A percentile compares a stretch with the other conserved stretches of the same genome.
phyloP scores from a whole-genome alignment of 2,329 filamentous ascomycete genomes.

The Beauveria sp. region DNA sequence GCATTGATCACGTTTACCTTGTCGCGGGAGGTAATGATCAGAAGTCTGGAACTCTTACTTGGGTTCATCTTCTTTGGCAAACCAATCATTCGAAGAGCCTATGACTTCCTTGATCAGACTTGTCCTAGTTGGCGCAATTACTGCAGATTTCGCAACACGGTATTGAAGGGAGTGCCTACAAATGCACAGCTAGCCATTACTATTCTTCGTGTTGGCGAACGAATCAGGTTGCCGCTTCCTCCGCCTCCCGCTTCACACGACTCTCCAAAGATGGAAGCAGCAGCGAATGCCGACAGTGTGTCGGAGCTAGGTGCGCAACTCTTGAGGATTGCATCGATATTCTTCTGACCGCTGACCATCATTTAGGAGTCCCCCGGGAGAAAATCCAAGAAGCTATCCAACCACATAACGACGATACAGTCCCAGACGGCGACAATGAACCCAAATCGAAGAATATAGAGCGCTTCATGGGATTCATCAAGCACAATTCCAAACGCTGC shows the following conservation, averaged over 20 bases:
- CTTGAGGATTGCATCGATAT: background rate
- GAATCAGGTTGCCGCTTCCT: conserved; percentile 70
- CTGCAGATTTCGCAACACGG: conserved; percentile 65
- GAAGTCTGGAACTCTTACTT: conserved; percentile 51
- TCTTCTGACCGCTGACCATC: background rate
- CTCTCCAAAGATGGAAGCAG: too few relatives aligned
- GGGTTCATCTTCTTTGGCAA: conserved; percentile 76
- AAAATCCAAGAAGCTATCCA: background rate
- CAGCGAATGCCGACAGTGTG: too few relatives aligned
- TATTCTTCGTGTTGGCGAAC: conserved; percentile 72
- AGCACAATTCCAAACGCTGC: conserved; percentile 21
- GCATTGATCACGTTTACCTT: too few relatives aligned
- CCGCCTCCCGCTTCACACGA: conserved; percentile 38
- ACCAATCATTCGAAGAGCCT: conserved; percentile 57
- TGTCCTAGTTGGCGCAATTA: conserved; percentile 69
- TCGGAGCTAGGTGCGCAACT: background rate
- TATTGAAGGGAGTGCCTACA: conserved; percentile 76
- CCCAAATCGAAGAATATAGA: conserved; percentile 36
- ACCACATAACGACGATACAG: background rate
- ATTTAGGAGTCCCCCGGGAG: background rate
- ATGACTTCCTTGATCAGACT: conserved; percentile 51
- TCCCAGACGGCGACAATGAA: conserved; percentile 26
- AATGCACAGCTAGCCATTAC: conserved; percentile 83
- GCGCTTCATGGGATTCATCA: background rate
- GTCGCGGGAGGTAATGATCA: too few relatives aligned